Percentiles rank a stretch among this genome's conserved stretches.
Evolutionary conservation across 139 green algal genomes (phyloP).

Genomic region (Tetraselmis chui): DNA sequence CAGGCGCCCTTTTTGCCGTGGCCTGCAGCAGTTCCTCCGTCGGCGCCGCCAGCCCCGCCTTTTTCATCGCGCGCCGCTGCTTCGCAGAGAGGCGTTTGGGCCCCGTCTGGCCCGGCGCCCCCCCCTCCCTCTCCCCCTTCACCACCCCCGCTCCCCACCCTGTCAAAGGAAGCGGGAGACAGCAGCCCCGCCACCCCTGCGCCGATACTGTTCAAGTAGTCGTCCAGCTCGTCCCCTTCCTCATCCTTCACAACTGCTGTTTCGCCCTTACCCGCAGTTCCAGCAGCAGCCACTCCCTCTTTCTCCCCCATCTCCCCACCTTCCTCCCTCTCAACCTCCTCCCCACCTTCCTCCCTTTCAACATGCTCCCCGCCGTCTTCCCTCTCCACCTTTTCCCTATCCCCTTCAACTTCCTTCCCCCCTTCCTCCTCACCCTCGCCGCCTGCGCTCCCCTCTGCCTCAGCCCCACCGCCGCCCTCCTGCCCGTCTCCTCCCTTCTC

Average conservation of each 20-base stretch:
- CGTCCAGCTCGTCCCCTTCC: conserved; percentile 35
- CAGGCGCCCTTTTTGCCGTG: no score
- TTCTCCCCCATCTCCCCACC: neutral
- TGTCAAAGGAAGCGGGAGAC: neutral
- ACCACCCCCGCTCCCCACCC: conserved; percentile 6
- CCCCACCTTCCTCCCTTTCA: conserved; percentile 1
- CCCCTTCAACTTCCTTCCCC: conserved; percentile 2
- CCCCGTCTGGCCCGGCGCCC: neutral
- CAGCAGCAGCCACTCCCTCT: conserved; percentile 3
- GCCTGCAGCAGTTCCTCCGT: neutral
- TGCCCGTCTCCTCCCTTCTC: neutral
- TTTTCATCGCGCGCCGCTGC: conserved; percentile 32
- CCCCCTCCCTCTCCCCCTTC: neutral
- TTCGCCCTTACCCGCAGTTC: conserved; percentile 1
- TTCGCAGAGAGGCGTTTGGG: conserved; percentile 52
- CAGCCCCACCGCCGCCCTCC: neutral
- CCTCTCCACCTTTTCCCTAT: conserved; percentile 8
- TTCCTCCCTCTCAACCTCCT: neutral
- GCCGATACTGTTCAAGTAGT: conserved; percentile 47
- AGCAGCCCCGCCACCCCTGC: conserved; percentile 4
- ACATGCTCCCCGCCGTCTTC: conserved; percentile 4
- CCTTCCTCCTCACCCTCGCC: conserved; percentile 8
- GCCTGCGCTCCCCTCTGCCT: neutral
- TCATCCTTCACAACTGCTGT: conserved; percentile 9
- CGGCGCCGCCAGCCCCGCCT: neutral